Conservation (phyloP, 495 filamentous ascomycete genomes). For the Choiromyces venosus region DNA sequence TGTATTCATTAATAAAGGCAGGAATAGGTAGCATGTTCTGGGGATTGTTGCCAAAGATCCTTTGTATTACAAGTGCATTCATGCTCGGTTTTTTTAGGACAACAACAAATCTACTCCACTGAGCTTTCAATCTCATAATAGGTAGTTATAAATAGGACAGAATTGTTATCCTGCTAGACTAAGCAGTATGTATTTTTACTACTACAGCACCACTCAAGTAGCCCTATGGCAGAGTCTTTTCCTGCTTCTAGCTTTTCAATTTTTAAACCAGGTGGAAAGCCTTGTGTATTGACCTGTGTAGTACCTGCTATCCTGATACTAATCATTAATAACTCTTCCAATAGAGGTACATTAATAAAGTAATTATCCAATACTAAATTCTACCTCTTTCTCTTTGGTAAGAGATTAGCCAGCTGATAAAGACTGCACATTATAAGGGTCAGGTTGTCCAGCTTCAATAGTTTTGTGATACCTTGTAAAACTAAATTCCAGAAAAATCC, state of each 20-base stretch:
- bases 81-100: too few relatives aligned
- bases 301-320: conserved; percentile 8
- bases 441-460: too few relatives aligned
- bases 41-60: too few relatives aligned
- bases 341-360: too few relatives aligned
- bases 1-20: conserved; percentile 35
- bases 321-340: background rate
- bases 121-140: background rate
- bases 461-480: too few relatives aligned
- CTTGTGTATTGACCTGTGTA: background rate
- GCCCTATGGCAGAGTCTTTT: background rate
- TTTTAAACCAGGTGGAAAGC: conserved; percentile 5
- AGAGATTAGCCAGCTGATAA: too few relatives aligned
- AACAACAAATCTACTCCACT: too few relatives aligned
- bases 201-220: too few relatives aligned
- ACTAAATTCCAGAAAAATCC: too few relatives aligned
- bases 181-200: background rate
- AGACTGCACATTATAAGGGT: too few relatives aligned
- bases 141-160: conserved; percentile 14
- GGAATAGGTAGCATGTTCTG: conserved; percentile 4
- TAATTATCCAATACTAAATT: conserved; percentile 12
- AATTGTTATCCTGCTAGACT: conserved; percentile 10
- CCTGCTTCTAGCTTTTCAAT: background rate
- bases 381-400: too few relatives aligned
- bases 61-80: too few relatives aligned